Percentiles rank a stretch among this genome's conserved stretches.
phyloP scores from a whole-genome alignment of 2,329 filamentous ascomycete genomes.

The Rhynchosporium secalis region DNA sequence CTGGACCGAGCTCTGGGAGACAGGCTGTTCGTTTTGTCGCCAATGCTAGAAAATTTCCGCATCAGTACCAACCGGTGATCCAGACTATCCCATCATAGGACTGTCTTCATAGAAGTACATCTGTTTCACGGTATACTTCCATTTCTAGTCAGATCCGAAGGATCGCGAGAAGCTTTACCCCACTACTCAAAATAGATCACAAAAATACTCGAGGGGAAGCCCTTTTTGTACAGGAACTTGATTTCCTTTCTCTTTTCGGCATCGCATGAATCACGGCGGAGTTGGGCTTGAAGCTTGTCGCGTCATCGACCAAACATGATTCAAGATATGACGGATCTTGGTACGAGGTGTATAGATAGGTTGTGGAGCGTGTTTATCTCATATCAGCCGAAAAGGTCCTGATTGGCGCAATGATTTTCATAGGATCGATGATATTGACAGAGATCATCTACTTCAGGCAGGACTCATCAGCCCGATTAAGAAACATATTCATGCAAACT shows the following conservation, averaged over 20 bases:
- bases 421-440: slow-evolving; percentile 36
- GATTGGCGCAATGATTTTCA: slow-evolving; percentile 31
- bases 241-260: slow-evolving; percentile 19
- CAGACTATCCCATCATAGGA: neutral
- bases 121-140: neutral
- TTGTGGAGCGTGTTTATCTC: slow-evolving; percentile 28
- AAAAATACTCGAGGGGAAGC: slow-evolving; percentile 18
- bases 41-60: neutral
- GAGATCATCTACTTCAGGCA: slow-evolving; percentile 31
- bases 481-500: slow-evolving; percentile 32
- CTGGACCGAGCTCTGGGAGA: neutral
- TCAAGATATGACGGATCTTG: slow-evolving; percentile 27
- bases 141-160: neutral
- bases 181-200: slow-evolving; percentile 23
- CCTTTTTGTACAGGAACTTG: slow-evolving; percentile 14
- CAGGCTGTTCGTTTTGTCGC: neutral
- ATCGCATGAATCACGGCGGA: slow-evolving; percentile 31
- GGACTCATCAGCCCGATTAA: slow-evolving; percentile 26
- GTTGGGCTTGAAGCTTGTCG: slow-evolving; percentile 22
- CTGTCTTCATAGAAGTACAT: neutral
- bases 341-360: slow-evolving; percentile 16
- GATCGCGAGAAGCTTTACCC: neutral
- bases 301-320: slow-evolving; percentile 33
- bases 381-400: slow-evolving; percentile 24
- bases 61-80: neutral